Percentiles rank a stretch among this genome's conserved stretches.
Conservation (phyloP, 768 basidiomycete genomes). For the Suillus variegatus region DNA sequence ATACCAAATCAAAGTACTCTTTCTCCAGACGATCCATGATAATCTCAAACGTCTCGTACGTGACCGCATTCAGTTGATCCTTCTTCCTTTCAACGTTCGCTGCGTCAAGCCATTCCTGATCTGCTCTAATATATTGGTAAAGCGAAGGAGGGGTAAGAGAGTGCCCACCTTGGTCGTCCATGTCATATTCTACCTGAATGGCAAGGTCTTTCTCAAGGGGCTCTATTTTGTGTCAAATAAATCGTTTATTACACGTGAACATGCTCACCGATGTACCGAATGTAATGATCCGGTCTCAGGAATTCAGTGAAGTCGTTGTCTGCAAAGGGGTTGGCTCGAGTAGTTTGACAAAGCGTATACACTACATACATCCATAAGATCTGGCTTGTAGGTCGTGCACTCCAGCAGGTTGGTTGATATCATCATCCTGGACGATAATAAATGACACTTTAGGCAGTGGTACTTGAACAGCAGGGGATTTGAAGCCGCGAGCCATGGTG, state of each 20-base stretch:
- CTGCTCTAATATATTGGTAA: constrained; percentile 39
- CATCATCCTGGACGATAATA: constrained; percentile 63
- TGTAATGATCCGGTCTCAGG: constrained; percentile 79
- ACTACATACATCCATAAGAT: constrained; percentile 71
- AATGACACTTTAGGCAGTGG: constrained; percentile 70
- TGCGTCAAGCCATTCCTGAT: constrained; percentile 92
- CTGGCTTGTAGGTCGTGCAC: constrained; percentile 63
- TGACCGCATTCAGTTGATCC: constrained; percentile 66
- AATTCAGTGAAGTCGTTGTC: constrained; percentile 74
- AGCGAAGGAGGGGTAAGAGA: background rate
- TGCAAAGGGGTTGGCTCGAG: constrained; percentile 29
- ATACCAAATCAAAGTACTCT: constrained; percentile 96
- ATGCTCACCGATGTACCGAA: constrained; percentile 81
- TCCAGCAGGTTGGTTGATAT: constrained; percentile 58
- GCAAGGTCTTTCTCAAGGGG: constrained; percentile 92
- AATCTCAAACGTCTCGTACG: constrained; percentile 90
- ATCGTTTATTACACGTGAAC: background rate
- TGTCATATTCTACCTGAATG: constrained; percentile 96
- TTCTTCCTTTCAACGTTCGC: constrained; percentile 83
- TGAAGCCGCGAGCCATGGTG: constrained; percentile 41
- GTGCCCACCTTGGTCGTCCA: constrained; percentile 92
- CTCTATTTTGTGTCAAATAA: constrained; percentile 47
- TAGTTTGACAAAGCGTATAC: constrained; percentile 1
- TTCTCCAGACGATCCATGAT: constrained; percentile 98
- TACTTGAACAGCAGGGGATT: constrained; percentile 36